Base-by-base conservation (phyloP, 2,329 filamentous ascomycete species). In the Raffaelea deltoideospora region DNA sequence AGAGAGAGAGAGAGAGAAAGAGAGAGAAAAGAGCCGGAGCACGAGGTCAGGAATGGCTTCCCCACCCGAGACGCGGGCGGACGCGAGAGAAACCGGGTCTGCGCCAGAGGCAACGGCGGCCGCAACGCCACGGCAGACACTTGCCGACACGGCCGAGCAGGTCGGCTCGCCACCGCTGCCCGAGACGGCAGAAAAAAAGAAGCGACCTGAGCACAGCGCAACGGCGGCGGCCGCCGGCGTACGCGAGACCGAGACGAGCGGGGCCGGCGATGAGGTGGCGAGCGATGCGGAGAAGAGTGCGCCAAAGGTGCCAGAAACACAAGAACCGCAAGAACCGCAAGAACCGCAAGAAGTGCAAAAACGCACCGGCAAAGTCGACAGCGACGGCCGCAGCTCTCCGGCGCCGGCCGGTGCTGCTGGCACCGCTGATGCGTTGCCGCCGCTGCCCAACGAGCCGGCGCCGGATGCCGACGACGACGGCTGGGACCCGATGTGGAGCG, bases 401-500 rank as follows among this genome's bases (percentile, higher is more conserved):
- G n/a, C n/a, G n/a, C 5, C 14, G 14, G 27, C 11, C 6, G 26
- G 11, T 28, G 26, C 18, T 3, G 13, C 26, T n/a, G 31, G 21
- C 13, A 31, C 15, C n/a, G 3, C 36, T n/a, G 27, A 23, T 13
- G 14, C 37, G 3, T 31, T 46, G 4, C 60, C 60, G 9, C 60
- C 60, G 1, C 44, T 64, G 4, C 61, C 61, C 6, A 48, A 54
- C 36, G 61, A 64, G 34, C 53, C 56, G 10, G 44, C 52, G 33
- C 57, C 64, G 50, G 44, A 42, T 8, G 36, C 31, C 8, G 71
- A 79, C 51, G 70, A 76, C 42, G 72, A 77, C 47, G 86, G 86
- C 39, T 93, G 85, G 85, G 76, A 80, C 41, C 76, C 76, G 23
- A 64, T 80, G 38, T 90, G 82, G 80, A 83, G 90, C 48, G 58